These are phyloP conservation scores for Cnidoscolus chayamansa DNA, from an alignment of 441 rosid species.

Conservation along the genomic window DNA sequence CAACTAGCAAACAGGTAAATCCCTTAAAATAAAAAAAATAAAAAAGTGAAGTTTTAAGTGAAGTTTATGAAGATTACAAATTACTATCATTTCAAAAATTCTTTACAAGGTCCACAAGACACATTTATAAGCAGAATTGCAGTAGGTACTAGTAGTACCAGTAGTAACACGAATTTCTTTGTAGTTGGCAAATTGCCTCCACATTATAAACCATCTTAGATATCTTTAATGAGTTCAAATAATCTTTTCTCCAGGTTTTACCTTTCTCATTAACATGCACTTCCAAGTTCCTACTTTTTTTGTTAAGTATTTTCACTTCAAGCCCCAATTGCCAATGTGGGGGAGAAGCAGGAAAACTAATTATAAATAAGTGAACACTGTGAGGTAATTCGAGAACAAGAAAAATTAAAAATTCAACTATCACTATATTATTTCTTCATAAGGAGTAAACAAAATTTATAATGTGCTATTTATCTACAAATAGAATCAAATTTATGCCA, in stretches of 20 bases:
- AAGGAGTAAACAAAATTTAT: background rate
- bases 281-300: background rate
- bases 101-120: background rate
- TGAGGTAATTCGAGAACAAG: background rate
- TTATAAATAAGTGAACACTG: background rate
- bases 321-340: background rate
- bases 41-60: too few relatives aligned
- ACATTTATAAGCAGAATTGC: background rate
- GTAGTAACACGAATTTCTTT: background rate
- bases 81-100: background rate
- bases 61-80: background rate
- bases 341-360: background rate
- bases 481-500: slow-evolving; percentile 17
- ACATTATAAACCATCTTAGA: background rate
- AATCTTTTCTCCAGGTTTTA: background rate
- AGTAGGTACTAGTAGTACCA: background rate
- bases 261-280: too few relatives aligned
- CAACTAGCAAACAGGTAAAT: background rate
- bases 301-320: background rate
- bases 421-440: background rate
- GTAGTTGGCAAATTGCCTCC: background rate
- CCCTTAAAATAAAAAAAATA: too few relatives aligned
- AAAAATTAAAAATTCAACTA: background rate
- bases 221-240: background rate
- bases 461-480: background rate